Evolutionary conservation across 257 asterid species (phyloP).

Genomic region (Forsythia viridissima): DNA sequence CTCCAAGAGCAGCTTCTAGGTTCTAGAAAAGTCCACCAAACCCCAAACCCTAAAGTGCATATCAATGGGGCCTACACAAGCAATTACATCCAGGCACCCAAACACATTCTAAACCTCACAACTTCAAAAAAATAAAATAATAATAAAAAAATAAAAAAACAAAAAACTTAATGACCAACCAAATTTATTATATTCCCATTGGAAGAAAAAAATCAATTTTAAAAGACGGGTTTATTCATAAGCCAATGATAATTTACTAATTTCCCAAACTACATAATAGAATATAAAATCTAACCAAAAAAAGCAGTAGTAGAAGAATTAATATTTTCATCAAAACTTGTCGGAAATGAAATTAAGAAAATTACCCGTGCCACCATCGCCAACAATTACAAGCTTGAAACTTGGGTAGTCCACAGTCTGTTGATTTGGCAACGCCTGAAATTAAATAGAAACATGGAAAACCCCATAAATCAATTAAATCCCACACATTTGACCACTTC

Average conservation of each 20-base stretch:
- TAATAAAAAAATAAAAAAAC: too few species aligned
- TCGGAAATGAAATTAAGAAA: neutral
- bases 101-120: neutral
- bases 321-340: neutral
- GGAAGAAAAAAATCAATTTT: neutral
- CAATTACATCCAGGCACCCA: neutral
- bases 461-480: too few species aligned
- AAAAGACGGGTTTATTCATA: neutral
- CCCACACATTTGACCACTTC: neutral
- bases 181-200: neutral
- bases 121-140: neutral
- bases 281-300: neutral
- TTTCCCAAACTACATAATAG: neutral
- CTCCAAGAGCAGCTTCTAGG: too few species aligned
- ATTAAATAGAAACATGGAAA: neutral
- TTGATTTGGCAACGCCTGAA: constrained; percentile 40
- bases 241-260: neutral
- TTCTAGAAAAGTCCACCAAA: too few species aligned
- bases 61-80: neutral
- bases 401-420: constrained; percentile 42
- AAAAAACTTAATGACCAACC: neutral
- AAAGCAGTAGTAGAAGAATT: neutral
- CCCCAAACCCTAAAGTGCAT: neutral
- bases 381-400: constrained; percentile 47
- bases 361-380: constrained; percentile 48